Base-by-base conservation (phyloP, 352 stramenopile species). In the Peronospora farinosa region DNA sequence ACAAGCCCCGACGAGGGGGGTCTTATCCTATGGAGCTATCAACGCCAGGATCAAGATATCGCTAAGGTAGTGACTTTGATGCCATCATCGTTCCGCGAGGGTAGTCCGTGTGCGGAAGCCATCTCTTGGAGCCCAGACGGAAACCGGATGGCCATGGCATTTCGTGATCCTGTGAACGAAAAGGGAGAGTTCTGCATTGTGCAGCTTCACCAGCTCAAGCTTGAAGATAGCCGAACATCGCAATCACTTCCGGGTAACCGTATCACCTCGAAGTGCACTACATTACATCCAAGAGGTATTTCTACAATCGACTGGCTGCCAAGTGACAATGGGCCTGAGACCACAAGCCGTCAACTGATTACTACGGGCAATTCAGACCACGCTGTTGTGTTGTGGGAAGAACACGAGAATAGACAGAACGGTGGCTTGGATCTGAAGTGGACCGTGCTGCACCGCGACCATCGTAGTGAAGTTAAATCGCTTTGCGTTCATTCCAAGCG, bases 401-500 rank as follows among this genome's bases (percentile, higher is more conserved):
- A 90, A 40, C 54, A 77, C 42, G 64, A 86, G 27, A 56, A 61
- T 43, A 45, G 39, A 9, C 31, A 50, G 30, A 54, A 47, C 1
- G 54, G 54, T 33, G 56, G 57, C 8, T 38, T 67, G 27, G 71
- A 84, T 31, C 74, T 84, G 45, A 86, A 85, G 60, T 90, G 65
- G 63, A 65, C 52, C 16, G 65, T 86, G 10, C 49, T 94, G 30
- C 83, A 94, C 54, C 65, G 66, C 15, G 76, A 87, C 46, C 83
- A 94, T 46, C 65, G 69, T 13, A 90, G 76, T 47, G 83, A 94
- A 57, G 73, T 94, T 23, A 74, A 71, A 5, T 57, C 78, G 32
- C 67, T 94, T 17, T 92, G 78, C 25, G 65, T 91, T 45, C 83
- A 94, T 60, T 87, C 76, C n/a, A 63, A 81, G 40, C 69, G 79